Percentiles rank a stretch among this genome's conserved stretches.
Conservation (phyloP, 1,284 basidiomycete genomes). For the Peniophora sp. region DNA sequence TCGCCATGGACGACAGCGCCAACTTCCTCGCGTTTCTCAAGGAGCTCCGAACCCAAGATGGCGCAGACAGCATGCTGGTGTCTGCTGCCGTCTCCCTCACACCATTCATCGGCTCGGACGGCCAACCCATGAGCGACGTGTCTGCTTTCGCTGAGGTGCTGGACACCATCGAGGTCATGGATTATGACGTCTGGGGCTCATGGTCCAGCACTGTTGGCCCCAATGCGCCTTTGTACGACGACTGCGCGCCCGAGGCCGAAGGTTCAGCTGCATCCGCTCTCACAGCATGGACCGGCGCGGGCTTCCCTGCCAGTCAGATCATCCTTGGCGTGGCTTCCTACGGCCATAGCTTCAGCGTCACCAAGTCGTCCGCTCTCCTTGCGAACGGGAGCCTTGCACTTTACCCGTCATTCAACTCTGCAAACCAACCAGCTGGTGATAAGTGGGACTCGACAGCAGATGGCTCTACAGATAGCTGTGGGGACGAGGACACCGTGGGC, state of each 20-base stretch:
- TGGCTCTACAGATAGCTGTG: constrained; percentile 28
- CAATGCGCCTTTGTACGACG: constrained; percentile 62
- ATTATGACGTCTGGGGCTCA: constrained; percentile 65
- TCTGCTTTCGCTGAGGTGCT: constrained; percentile 49
- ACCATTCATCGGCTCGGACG: constrained; percentile 46
- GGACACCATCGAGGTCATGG: constrained; percentile 66
- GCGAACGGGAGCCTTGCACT: constrained; percentile 15
- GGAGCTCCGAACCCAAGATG: constrained; percentile 30
- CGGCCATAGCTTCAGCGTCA: constrained; percentile 37
- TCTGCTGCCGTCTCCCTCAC: constrained; percentile 49
- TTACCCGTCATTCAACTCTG: constrained; percentile 31
- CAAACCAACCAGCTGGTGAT: constrained; percentile 32
- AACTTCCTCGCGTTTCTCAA: constrained; percentile 52
- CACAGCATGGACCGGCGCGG: constrained; percentile 51
- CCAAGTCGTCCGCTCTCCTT: constrained; percentile 21
- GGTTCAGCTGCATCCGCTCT: constrained; percentile 63
- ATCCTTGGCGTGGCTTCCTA: constrained; percentile 59
- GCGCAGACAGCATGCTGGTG: constrained; percentile 32
- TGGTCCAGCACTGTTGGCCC: constrained; percentile 44
- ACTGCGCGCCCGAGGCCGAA: constrained; percentile 45
- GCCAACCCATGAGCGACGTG: constrained; percentile 47
- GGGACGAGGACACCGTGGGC: constrained; percentile 20
- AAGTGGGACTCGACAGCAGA: constrained; percentile 27
- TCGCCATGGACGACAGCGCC: constrained; percentile 52
- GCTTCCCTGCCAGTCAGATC: constrained; percentile 56